A percentile compares a stretch with the other conserved stretches of the same genome.
These are phyloP conservation scores for Paecilomyces sp. DNA, from an alignment of 2,329 filamentous ascomycete species.

Conservation along the genomic window DNA sequence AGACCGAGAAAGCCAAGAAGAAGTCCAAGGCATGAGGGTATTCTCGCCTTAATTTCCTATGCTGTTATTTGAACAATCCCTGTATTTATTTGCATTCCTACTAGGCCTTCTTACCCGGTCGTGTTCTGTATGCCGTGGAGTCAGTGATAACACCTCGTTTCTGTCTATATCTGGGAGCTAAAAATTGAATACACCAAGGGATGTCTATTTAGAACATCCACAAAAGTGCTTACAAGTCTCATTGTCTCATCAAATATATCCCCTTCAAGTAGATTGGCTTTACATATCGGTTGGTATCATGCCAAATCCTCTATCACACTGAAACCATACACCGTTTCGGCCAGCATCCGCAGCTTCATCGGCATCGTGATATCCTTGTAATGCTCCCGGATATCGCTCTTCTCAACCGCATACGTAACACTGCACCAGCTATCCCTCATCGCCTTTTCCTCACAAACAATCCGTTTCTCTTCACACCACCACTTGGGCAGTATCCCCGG, in stretches of 20 bases:
- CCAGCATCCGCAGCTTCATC: slow-evolving; percentile 46
- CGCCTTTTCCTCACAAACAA: slow-evolving; percentile 31
- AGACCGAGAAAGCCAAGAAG: slow-evolving; percentile 25
- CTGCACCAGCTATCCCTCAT: slow-evolving; percentile 21
- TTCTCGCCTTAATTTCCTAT: neutral
- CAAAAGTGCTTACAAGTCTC: neutral
- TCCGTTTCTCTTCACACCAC: slow-evolving; percentile 36
- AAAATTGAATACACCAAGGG: neutral
- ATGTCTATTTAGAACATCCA: neutral
- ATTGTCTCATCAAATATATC: neutral
- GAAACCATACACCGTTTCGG: slow-evolving; percentile 32
- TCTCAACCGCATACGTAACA: slow-evolving; percentile 21
- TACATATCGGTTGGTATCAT: neutral
- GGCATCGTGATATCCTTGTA: slow-evolving; percentile 40
- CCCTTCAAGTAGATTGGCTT: neutral
- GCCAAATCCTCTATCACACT: neutral
- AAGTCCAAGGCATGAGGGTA: slow-evolving; percentile 22
- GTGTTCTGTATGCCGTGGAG: slow-evolving; percentile 2
- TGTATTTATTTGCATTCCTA: neutral
- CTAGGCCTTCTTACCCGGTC: neutral
- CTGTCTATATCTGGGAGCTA: neutral
- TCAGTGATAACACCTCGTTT: neutral
- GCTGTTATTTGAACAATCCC: slow-evolving; percentile 2
- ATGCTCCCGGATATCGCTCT: slow-evolving; percentile 32
- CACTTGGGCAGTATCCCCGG: slow-evolving; percentile 35